Conservation (phyloP, 495 filamentous ascomycete species). For the Friedmanniomyces simplex region DNA sequence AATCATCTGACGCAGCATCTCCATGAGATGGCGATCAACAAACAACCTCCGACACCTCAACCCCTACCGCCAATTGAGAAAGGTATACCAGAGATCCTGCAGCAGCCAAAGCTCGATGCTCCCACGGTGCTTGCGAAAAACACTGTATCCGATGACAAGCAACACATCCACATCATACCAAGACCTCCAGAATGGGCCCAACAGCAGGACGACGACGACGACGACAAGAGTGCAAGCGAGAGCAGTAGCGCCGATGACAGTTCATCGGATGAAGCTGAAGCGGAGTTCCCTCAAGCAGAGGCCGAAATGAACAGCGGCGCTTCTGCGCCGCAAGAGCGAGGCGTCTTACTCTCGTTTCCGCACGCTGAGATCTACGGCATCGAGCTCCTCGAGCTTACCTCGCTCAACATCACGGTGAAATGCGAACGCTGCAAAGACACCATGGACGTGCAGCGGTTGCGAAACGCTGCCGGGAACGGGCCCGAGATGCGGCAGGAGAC, state of each 20-base stretch:
- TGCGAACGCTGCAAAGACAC: slow-evolving; percentile 76
- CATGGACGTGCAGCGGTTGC: slow-evolving; percentile 60
- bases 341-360: slow-evolving; percentile 74
- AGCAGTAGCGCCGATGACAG: slow-evolving; percentile 29
- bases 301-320: slow-evolving; percentile 23
- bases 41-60: neutral
- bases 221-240: slow-evolving; percentile 19
- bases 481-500: slow-evolving; percentile 31
- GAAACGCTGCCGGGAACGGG: slow-evolving; percentile 32
- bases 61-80: neutral
- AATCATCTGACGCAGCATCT: slow-evolving; percentile 72
- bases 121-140: neutral
- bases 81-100: neutral
- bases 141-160: slow-evolving; percentile 15
- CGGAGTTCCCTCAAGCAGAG: slow-evolving; percentile 26
- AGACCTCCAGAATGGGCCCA: slow-evolving; percentile 71
- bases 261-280: slow-evolving; percentile 38
- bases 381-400: slow-evolving; percentile 63
- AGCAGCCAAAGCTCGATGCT: neutral
- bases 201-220: slow-evolving; percentile 15
- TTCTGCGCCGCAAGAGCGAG: slow-evolving; percentile 40
- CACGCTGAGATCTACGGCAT: slow-evolving; percentile 70
- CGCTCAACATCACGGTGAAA: slow-evolving; percentile 63
- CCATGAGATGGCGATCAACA: slow-evolving; percentile 44
- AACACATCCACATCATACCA: slow-evolving; percentile 65